Evolutionary conservation across 371 early-diverging fungal genomes (phyloP), one percentile per base, ranked within the genome.

Genomic region (Mortierella polycephala): DNA sequence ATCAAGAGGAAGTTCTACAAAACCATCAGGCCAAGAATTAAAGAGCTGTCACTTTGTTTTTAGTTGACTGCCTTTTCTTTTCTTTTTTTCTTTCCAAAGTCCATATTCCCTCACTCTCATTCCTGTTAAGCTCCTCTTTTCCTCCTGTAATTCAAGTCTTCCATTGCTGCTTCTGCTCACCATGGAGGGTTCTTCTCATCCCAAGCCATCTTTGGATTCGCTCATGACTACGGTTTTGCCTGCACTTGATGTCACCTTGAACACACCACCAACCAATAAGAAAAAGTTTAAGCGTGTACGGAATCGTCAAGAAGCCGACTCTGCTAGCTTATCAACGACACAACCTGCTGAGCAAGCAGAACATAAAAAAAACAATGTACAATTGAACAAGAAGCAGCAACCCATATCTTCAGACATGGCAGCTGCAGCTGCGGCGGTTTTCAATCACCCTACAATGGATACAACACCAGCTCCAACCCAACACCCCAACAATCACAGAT

Each of bases 221-320:
- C 69, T 74, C 64, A 64, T 74, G 60, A 60, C 74, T 12, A 52
- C 52, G 30, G 68, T 68, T 21, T 49, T 71, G 46, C 71, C 71
- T 37, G 55, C 71, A 8, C 71, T 71, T 41, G 71, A 71, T 42
- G 45, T 51, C 20, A 23, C 58, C 41, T 23, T 8, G 56, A 46
- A 14, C 53, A 60, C 40, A 51, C 49, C 16, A 20, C 71, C 8
- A 74, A 30, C 30, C 30, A 30, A 30, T 30, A 30, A 30, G 30
- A 30, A 63, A 64, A 74, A 74, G 57, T 68, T 68, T 23, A 67
- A 56, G 20, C 68, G 74, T 11, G 59, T 67, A 18, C 47, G 66
- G 12, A 57, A 58, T 9, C 59, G 44, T 13, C 23, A 56, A 13
- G 67, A 37, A 63, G 46, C 56, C 40, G 21, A 18, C 41, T 50